A percentile compares a stretch with the other conserved stretches of the same genome.
These are phyloP conservation scores for Phycomyces nitens DNA, from an alignment of 192 early-diverging fungal species.

Conservation along the genomic window DNA sequence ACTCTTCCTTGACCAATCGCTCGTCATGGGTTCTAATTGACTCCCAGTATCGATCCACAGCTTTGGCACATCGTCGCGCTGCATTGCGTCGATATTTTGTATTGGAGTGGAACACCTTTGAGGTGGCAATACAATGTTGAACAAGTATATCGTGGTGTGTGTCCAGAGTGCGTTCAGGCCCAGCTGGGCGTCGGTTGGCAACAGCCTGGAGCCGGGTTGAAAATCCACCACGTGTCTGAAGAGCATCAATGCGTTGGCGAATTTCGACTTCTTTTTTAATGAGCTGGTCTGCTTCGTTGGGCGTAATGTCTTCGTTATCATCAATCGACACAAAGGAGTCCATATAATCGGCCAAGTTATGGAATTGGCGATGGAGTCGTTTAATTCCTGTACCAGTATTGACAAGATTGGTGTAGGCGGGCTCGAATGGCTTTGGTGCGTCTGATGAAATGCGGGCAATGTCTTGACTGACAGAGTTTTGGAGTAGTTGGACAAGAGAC, in stretches of 20 bases:
- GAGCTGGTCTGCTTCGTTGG: conserved; percentile 37
- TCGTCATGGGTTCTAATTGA: conserved; percentile 49
- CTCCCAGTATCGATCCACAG: conserved; percentile 55
- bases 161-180: conserved; percentile 24
- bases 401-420: background rate
- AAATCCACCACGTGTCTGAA: conserved; percentile 47
- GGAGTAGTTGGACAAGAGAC: conserved; percentile 44
- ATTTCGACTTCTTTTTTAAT: conserved; percentile 39
- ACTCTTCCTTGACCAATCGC: conserved; percentile 44
- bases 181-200: conserved; percentile 32
- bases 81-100: conserved; percentile 39
- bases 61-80: conserved; percentile 48
- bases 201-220: conserved; percentile 25
- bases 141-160: conserved; percentile 46
- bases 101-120: conserved; percentile 39
- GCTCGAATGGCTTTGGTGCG: background rate
- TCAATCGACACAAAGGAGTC: conserved; percentile 56
- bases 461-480: conserved; percentile 33
- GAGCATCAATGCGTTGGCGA: conserved; percentile 38
- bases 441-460: background rate
- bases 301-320: conserved; percentile 56
- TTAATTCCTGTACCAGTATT: conserved; percentile 22
- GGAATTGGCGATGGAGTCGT: conserved; percentile 31
- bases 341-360: conserved; percentile 43
- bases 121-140: conserved; percentile 30